Base-by-base conservation (phyloP, 129 eudicot genomes). In the Dittrichia graveolens region DNA sequence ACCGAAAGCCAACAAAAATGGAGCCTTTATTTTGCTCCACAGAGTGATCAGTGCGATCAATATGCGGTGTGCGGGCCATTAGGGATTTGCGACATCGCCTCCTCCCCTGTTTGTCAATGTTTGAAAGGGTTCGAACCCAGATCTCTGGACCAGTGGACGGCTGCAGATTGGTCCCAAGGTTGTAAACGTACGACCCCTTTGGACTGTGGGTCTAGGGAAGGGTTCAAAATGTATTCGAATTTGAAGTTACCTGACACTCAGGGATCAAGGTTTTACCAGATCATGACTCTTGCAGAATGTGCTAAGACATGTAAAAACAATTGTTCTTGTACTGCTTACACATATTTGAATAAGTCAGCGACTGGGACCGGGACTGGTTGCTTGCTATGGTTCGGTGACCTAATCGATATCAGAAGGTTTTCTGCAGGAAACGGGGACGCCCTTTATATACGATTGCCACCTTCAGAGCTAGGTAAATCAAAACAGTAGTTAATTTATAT, bases 291-390 rank as follows among this genome's bases (percentile, higher is more conserved):
- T 5, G 63, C 5, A 9, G 85, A 85, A 40, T 88, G 95, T 34
- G 31, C 77, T 74, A 31, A 3, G 11, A 71, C 12, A 34, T 83
- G 95, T 76, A 53, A 60, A 67, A 73, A 24, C 8, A 66, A 89
- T 41, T 86, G 96, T 42, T 75, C 81, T 5, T 88, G 91, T 62
- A 40, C 46, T 35, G 87, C 87, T 10, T 88, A 85, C 42, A 19
- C 85, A 12, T 60, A 76, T 43, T 41, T 78, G 2, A 66, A 83
- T 39, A 75, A 71, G 2, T 65, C 74, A 1, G 77, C 77, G 14
- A 41, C 73, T 0, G 77, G 79, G 18, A 41, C 73, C 0, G 83
- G 95, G 4, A 80, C 66, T 48, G 91, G 91, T 11, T 89, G 91
- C 57, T 79, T 86, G 79, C 60, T 75, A 16, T 89, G 89, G 92